phyloP scores from a whole-genome alignment of 139 green algal genomes.

The Trebouxia sp. region DNA sequence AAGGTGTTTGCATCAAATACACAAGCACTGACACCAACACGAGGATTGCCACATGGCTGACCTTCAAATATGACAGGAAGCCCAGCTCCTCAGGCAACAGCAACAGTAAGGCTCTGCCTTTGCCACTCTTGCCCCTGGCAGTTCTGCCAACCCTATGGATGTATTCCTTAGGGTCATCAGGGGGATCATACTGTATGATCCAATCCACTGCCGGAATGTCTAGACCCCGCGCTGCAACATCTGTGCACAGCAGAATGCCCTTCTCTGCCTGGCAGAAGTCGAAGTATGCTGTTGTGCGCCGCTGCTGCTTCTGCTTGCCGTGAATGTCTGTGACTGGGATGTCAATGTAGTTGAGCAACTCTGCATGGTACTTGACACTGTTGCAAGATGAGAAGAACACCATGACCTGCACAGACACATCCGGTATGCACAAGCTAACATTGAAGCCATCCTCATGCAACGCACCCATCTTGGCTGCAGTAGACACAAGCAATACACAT shows the following conservation, averaged over 20 bases:
- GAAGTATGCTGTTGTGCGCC: conserved; percentile 95
- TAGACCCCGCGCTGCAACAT: conserved; percentile 89
- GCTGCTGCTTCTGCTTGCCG: conserved; percentile 98
- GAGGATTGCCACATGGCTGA: background rate
- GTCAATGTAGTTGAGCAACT: conserved; percentile 99
- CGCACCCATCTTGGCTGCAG: too few species aligned
- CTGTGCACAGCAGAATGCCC: conserved; percentile 94
- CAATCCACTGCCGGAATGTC: conserved; percentile 82
- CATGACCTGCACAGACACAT: conserved; percentile 80
- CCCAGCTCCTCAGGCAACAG: conserved; percentile 93
- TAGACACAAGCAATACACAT: too few species aligned
- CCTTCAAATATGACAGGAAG: conserved; percentile 92
- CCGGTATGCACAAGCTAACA: too few species aligned
- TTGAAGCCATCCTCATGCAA: too few species aligned
- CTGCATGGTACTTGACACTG: conserved; percentile 93
- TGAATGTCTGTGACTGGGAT: conserved; percentile 96
- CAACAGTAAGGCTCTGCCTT: conserved; percentile 91
- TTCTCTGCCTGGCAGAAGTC: conserved; percentile 93
- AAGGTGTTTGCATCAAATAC: background rate
- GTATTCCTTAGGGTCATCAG: conserved; percentile 95
- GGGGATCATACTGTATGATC: conserved; percentile 99
- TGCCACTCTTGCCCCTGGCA: conserved; percentile 81
- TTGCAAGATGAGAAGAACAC: conserved; percentile 98
- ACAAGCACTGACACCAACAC: background rate
- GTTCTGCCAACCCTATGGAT: conserved; percentile 93